Evolutionary conservation across 495 filamentous ascomycete species (phyloP), one percentile per base, ranked within the genome.

Genomic region (Opeltia flavorubescens): DNA sequence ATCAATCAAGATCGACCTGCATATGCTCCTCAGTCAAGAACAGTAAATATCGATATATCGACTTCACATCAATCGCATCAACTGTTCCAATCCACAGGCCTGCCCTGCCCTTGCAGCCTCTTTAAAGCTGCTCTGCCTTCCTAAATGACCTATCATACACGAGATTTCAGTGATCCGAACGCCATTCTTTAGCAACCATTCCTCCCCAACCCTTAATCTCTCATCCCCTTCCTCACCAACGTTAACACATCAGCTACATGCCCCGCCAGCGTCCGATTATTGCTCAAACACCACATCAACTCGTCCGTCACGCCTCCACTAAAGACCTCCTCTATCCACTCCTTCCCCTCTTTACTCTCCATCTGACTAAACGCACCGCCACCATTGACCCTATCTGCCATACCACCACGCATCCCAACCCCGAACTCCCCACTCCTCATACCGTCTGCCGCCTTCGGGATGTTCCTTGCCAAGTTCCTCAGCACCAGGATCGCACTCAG

Each of bases 401-500:
- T 13, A 3, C 18, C 46, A 20, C 44, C 53, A 25, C 46, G 53
- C 12, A 47, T 50, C 13, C 18, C 52, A 4, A 26, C 18, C 5
- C 45, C 31, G 5, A 7, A 9, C 6, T 31, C 29, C 25, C 5
- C 8, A 6, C 27, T 7, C 9, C 18, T 6, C 8, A 50, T 24
- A 15, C 49, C 15, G 3, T 30, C 43, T 13, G 48, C 40, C 25
- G 55, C 55, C 35, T 55, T 64, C 0, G 79, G 72, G 0, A 87
- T 68, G 43, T 88, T 82, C 18, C 82, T 72, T 3, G 86, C 86
- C 21, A 99, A 74, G 57, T 96, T 99, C 27, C 91, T 77, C 51
- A 99, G 66, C 2, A 99, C 84, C 20, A 95, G 65, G 8, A 83
- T 80, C 23, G 84, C 83, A 31, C 84, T 85, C 30, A 94, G 74